These are phyloP conservation scores for Saussurea involucrata DNA, from an alignment of 129 eudicot genomes.

Conservation along the genomic window DNA sequence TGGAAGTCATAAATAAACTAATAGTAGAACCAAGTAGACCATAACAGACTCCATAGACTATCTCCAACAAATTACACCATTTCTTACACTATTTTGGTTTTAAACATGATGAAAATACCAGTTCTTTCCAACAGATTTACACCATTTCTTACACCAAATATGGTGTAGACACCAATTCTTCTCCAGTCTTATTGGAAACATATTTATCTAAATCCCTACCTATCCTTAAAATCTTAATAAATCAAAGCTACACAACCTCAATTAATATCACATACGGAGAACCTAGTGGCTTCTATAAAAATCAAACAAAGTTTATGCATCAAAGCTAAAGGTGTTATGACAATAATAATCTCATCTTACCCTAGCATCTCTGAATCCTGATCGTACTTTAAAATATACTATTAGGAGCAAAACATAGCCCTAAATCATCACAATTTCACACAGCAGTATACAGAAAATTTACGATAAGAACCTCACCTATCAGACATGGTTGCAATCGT, in stretches of 20 bases:
- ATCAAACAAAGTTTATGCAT: neutral
- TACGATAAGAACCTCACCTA: conserved; percentile 29
- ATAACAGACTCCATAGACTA: neutral
- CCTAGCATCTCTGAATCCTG: neutral
- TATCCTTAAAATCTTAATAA: neutral
- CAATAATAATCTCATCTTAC: neutral
- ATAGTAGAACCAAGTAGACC: neutral
- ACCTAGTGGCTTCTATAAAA: neutral
- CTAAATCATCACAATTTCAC: neutral
- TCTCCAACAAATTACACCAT: neutral
- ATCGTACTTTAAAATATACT: neutral
- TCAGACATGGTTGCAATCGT: conserved; percentile 82
- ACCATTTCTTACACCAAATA: neutral
- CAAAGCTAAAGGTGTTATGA: neutral
- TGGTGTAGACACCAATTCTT: neutral
- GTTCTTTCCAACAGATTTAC: neutral
- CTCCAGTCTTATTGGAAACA: neutral
- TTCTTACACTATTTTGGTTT: neutral
- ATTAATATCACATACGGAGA: neutral
- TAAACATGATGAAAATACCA: neutral
- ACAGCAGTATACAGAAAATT: neutral
- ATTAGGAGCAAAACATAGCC: neutral
- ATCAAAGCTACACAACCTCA: neutral
- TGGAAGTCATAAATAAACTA: neutral
- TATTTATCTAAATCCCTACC: neutral